These are phyloP conservation scores for Polygonum aviculare DNA, from an alignment of 148 eudicot genomes.

Conservation along the genomic window DNA sequence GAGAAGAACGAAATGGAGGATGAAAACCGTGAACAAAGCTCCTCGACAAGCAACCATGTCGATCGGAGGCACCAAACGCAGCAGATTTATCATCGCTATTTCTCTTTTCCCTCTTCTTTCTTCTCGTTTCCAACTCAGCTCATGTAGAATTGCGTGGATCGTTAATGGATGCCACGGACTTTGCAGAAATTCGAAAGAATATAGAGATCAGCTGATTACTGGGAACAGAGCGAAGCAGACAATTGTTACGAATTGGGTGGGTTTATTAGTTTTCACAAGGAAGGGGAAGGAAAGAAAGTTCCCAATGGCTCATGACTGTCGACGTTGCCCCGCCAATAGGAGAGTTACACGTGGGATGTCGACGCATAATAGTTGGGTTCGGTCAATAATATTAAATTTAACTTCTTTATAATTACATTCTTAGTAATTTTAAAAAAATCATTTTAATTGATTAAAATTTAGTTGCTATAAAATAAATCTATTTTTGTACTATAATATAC, in stretches of 20 bases:
- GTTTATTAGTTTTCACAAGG: neutral
- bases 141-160: neutral
- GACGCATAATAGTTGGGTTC: neutral
- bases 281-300: too few species aligned
- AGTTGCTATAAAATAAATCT: too few species aligned
- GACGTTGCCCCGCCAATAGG: neutral
- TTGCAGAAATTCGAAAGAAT: neutral
- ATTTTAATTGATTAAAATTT: too few species aligned
- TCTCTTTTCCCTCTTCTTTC: neutral
- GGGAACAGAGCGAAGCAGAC: neutral
- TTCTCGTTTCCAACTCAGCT: neutral
- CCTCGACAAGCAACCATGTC: conserved; percentile 77
- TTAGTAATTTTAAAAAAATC: too few species aligned
- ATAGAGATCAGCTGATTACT: neutral
- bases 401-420: too few species aligned
- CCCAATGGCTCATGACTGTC: neutral
- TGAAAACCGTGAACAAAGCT: conserved; percentile 37
- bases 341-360: neutral
- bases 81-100: conserved; percentile 23
- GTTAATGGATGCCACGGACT: neutral
- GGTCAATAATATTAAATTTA: too few species aligned
- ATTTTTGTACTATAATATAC: too few species aligned
- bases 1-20: conserved; percentile 65
- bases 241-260: neutral
- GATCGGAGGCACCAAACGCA: conserved; percentile 25